Evolutionary conservation across 305 asterid species (phyloP), one percentile per base, ranked within the genome.

Genomic region (Fraxinus velutina): DNA sequence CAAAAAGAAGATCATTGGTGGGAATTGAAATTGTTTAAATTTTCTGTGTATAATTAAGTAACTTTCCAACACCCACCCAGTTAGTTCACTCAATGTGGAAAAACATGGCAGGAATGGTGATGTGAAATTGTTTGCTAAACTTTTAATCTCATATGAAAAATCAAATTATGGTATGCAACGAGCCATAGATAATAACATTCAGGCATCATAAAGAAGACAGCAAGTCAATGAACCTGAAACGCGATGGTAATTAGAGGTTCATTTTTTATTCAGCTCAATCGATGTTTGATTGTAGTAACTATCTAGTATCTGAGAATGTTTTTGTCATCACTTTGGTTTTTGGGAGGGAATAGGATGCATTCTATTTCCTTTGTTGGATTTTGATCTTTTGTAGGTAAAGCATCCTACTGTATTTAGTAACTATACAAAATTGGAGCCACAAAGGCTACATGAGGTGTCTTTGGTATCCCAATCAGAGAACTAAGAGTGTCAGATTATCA

Each of bases 71-170:
- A 30, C 17, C 68, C 75, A 37, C 30, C 75, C 71, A 9, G 73
- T 83, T 80, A 68, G 81, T 72, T 82, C 86, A 66, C 79, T 80
- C 6, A 83, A 75, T 37, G 80, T 79, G 80, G 89, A 84, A 55
- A 89, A 87, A 73, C 85, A 86, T 60, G 33, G 79, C 55, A 71
- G 76, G 71, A 89, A 82, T 83, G 86, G 90, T 15, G 89, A 89
- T 83, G 86, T 89, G 42, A 89, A 86, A 84, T 74, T 89, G 78
- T 89, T 89, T 78, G 92, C 91, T 76, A 89, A 89, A 80, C 88
- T 89, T 85, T 87, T 89, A 22, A 76, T 85, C 3, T 78, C 84
- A 5, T 33, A 82, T 22, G 87, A 62, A 57, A 86, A 83, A 75
- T 55, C 86, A 73, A 85, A 79, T 81, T 81, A 71, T 22, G 17